Evolutionary conservation across 257 asterid species (phyloP), one percentile per base, ranked within the genome.

Genomic region (Nicotiana obtusifolia): DNA sequence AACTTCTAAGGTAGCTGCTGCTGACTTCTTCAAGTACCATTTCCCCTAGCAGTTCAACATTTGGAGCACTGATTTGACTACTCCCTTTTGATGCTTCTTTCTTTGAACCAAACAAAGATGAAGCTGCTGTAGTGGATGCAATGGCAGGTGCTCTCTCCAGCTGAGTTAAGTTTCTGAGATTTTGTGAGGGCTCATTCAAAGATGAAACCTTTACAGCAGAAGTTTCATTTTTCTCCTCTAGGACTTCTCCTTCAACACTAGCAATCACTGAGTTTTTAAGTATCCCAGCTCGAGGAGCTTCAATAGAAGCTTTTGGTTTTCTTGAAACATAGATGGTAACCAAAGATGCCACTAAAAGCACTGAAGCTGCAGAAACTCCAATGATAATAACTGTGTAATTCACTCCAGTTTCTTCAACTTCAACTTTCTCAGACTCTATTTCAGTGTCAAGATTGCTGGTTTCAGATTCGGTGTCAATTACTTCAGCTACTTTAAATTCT

Each of bases 31-130:
- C 89, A 77, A 91, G 66, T 26, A 62, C 88, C 16, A 92, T 64
- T 86, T 94, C 98, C 35, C 93, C 92, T 2, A 94, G 88, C 84
- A 94, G 80, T 88, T 90, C 89, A 52, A 90, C 90, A 6, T 77
- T 69, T 30, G 95, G 94, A 0, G 92, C 85, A 35, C 82, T 56
- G 81, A 83, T 81, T 71, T 54, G 60, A 83, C 80, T 59, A 28
- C 37, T 30, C 31, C 77, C 86, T 77, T 69, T 11, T 1, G 83
- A 15, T 73, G 86, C 86, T 86, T 87, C 90, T 78, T 66, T 80
- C 6, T 10, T 31, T 5, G 81, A n/a, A 41, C 26, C 84, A 52
- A 69, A 9, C 5, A 61, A 77, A 80, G 73, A 73, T 7, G 85
- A 64, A 75, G 87, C 84, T 80, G 84, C 86, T 5, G 88, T 30